phyloP scores from a whole-genome alignment of 2,329 filamentous ascomycete species.

The Mariannaea elegans region DNA sequence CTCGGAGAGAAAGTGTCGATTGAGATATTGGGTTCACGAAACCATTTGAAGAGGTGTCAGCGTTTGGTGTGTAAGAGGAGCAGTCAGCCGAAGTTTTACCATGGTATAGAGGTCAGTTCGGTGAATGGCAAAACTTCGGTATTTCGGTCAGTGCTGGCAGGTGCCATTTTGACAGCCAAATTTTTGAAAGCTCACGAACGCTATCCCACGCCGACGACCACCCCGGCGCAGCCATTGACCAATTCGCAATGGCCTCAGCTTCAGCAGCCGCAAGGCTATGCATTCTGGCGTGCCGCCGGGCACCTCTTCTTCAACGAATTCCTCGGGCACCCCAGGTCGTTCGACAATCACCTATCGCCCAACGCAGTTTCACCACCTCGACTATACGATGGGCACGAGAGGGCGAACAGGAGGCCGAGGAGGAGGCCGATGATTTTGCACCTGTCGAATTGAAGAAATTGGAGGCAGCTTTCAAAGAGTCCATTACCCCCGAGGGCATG shows the following conservation, averaged over 20 bases:
- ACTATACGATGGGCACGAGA: slow-evolving; percentile 41
- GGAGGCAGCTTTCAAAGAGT: slow-evolving; percentile 42
- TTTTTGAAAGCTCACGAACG: slow-evolving; percentile 42
- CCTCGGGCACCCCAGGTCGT: slow-evolving; percentile 37
- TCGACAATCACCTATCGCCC: slow-evolving; percentile 29
- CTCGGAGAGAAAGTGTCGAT: not conserved
- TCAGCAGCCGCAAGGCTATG: slow-evolving; percentile 50
- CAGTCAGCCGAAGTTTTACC: slow-evolving; percentile 24
- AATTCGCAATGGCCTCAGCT: slow-evolving; percentile 50
- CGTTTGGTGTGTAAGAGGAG: slow-evolving; percentile 21
- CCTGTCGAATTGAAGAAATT: slow-evolving; percentile 44
- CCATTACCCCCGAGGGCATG: slow-evolving; percentile 44
- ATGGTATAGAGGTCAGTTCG: slow-evolving; percentile 9
- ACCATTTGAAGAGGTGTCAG: not conserved
- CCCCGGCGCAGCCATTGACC: slow-evolving; percentile 34
- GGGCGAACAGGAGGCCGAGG: slow-evolving; percentile 30
- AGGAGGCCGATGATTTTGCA: slow-evolving; percentile 35
- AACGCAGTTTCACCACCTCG: slow-evolving; percentile 45
- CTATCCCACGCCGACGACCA: slow-evolving; percentile 31
- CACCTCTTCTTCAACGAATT: slow-evolving; percentile 35
- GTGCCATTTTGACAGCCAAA: slow-evolving; percentile 38
- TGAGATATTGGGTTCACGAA: slow-evolving; percentile 8
- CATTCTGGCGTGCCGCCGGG: slow-evolving; percentile 45
- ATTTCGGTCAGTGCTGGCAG: slow-evolving; percentile 1
- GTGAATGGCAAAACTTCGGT: slow-evolving; percentile 41